Conservation (phyloP, 306 rosid genomes). For the Inga oerstediana region DNA sequence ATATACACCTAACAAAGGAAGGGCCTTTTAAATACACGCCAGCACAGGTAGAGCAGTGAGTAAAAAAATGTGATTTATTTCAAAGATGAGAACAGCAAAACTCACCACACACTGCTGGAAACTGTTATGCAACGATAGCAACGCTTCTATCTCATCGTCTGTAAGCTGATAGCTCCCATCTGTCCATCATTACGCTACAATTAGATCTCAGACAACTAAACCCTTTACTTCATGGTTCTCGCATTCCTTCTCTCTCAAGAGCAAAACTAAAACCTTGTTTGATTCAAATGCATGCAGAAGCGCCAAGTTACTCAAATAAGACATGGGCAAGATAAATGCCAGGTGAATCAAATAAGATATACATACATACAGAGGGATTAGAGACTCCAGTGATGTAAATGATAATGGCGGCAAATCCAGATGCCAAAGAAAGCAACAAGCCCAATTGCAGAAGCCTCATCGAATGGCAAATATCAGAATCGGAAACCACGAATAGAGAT, state of each 20-base stretch:
- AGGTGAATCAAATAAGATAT: slow-evolving; percentile 7
- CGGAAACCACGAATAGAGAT: background rate
- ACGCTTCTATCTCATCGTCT: slow-evolving; percentile 65
- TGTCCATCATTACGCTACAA: slow-evolving; percentile 20
- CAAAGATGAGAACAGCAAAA: background rate
- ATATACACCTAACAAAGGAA: background rate
- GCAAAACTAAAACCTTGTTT: background rate
- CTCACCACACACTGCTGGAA: slow-evolving; percentile 96
- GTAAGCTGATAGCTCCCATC: slow-evolving; percentile 56
- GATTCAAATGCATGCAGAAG: background rate
- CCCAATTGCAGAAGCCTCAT: slow-evolving; percentile 52
- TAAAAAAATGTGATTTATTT: background rate
- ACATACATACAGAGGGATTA: slow-evolving; percentile 56
- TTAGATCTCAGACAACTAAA: slow-evolving; percentile 16
- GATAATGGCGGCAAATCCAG: slow-evolving; percentile 54
- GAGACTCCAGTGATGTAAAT: slow-evolving; percentile 51
- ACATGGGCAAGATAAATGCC: background rate
- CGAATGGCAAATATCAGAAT: background rate
- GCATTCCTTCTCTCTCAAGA: background rate
- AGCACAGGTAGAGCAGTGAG: background rate
- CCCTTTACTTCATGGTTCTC: background rate
- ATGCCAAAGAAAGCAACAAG: slow-evolving; percentile 45
- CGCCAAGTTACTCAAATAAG: slow-evolving; percentile 2
- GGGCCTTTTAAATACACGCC: background rate
- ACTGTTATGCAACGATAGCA: slow-evolving; percentile 63